phyloP scores from a whole-genome alignment of 768 basidiomycete genomes.

The Tylopilus sp. region DNA sequence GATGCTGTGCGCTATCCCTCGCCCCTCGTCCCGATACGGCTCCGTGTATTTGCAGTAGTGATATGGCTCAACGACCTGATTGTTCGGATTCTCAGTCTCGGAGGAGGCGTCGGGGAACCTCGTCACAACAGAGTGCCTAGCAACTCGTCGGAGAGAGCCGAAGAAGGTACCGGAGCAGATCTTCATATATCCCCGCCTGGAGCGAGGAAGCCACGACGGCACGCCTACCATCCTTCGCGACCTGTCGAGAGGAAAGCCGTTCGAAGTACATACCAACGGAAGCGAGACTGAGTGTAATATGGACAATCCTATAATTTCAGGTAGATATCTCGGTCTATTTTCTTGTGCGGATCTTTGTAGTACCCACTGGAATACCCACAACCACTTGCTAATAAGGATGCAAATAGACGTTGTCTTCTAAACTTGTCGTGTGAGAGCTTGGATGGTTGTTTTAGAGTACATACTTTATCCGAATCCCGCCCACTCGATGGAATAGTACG shows the following conservation, averaged over 20 bases:
- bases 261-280: constrained; percentile 40
- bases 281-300: constrained; percentile 40
- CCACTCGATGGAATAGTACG: constrained; percentile 86
- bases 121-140: constrained; percentile 34
- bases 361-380: constrained; percentile 14
- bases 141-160: constrained; percentile 55
- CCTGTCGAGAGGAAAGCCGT: constrained; percentile 13
- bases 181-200: constrained; percentile 14
- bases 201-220: constrained; percentile 12
- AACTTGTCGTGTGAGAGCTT: background rate
- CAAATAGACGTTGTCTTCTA: constrained; percentile 1
- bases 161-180: constrained; percentile 51
- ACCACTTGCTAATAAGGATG: constrained; percentile 7
- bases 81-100: constrained; percentile 58
- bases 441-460: background rate
- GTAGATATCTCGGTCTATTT: constrained; percentile 12
- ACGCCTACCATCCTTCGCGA: background rate
- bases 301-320: constrained; percentile 9
- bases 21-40: constrained; percentile 74
- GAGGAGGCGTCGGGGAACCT: constrained; percentile 31
- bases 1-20: constrained; percentile 61
- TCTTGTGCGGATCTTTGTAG: constrained; percentile 8
- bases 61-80: constrained; percentile 73
- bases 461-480: constrained; percentile 69
- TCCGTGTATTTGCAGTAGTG: constrained; percentile 72